phyloP scores from a whole-genome alignment of 1,284 basidiomycete species.

The Cryptococcus sp. region DNA sequence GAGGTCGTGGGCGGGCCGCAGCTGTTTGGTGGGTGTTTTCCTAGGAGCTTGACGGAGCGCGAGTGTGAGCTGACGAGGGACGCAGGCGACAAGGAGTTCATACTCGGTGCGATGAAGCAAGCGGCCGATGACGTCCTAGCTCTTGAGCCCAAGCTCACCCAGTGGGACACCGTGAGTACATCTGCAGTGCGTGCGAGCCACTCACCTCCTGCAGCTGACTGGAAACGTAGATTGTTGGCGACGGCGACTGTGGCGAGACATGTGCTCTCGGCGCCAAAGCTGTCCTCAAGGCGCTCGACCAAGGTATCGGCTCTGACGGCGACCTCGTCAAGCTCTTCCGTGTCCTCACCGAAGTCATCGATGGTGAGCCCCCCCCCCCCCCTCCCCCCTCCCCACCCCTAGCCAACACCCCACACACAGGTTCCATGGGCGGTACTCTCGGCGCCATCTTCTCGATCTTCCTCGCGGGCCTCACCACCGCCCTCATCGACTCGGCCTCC shows the following conservation, averaged over 20 bases:
- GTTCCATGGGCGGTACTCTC: conserved; percentile 45
- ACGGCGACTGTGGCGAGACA: conserved; percentile 50
- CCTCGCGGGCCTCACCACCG: conserved; percentile 43
- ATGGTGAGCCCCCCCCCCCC: conserved; percentile 26
- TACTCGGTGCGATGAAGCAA: conserved; percentile 28
- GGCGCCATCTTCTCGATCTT: conserved; percentile 49
- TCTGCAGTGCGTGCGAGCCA: background rate
- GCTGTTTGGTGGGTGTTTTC: conserved; percentile 18
- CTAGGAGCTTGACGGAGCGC: background rate
- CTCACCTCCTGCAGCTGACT: background rate
- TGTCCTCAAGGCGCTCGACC: conserved; percentile 30
- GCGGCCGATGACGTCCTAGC: conserved; percentile 40
- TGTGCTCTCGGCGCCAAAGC: conserved; percentile 44
- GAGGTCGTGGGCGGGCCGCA: conserved; percentile 32
- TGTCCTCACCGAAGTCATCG: conserved; percentile 45
- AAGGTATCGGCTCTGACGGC: conserved; percentile 35
- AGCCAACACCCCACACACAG: conserved; percentile 4
- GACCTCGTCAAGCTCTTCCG: conserved; percentile 45
- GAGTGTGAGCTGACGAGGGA: background rate
- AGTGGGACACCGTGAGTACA: conserved; percentile 50
- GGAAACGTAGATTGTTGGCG: conserved; percentile 30
- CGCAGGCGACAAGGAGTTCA: conserved; percentile 14
- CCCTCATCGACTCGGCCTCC: conserved; percentile 27
- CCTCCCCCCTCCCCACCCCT: background rate
- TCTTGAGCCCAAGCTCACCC: conserved; percentile 51